Base-by-base conservation (phyloP, 2,329 filamentous ascomycete genomes). In the Colletotrichum orchidophilum region DNA sequence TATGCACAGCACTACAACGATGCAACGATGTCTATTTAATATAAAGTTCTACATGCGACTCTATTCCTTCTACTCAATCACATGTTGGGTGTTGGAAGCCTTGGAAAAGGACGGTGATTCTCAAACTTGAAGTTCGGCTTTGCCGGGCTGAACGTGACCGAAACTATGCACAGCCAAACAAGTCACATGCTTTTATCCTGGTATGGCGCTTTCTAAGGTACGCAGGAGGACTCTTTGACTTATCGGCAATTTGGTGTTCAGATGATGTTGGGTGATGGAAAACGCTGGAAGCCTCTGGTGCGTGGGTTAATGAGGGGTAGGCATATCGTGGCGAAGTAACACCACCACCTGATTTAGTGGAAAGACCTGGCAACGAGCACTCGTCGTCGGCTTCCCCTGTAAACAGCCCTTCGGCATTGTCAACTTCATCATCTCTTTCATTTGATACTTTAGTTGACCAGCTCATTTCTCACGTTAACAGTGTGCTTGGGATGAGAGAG, bases 281-380 rank as follows among this genome's bases (percentile, higher is more conserved):
- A 65, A 27, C 53, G 8, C 53, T 53, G 21, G 24, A 50, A 31
- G 39, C 26, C 26, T 46, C 61, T 18, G 49, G 29, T 27, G 61
- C 53, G 35, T 69, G 53, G 49, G n/a, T 18, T 33, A 29, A 33
- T 65, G 66, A 58, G 53, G 60, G 61, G 61, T 64, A 58, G 18
- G 31, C 53, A 24, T 18, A 29, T 42, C 33, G 42, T 42, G 66
- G 60, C 42, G 21, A 52, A 42, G 31, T 52, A 50, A 49, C 42
- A 57, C 35, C 52, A 65, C 66, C 54, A 50, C 39, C 66, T 46
- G 39, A 46, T 46, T n/a, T n/a, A n/a, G 18, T 3, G 35, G 5
- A 3, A 39, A 18, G 5, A 39, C 12, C n/a, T 9, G 39, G 39
- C 18, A 46, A 46, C 39, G 21, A 11, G 39, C 3, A 8, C 39